phyloP scores from a whole-genome alignment of 805 yeast species.

The Metschnikowia amazonensis region DNA sequence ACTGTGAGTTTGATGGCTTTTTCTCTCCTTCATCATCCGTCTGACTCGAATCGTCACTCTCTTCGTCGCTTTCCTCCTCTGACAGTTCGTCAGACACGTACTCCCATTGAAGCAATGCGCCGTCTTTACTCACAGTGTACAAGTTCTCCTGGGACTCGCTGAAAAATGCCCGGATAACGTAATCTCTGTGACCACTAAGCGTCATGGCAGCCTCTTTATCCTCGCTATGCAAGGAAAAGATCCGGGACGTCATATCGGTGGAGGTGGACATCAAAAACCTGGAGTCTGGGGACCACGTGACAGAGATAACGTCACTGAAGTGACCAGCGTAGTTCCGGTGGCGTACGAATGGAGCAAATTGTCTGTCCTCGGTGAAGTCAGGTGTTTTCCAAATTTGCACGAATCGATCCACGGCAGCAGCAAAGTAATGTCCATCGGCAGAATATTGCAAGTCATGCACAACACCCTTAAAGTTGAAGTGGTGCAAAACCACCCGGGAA shows the following conservation, averaged over 20 bases:
- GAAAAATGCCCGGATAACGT: slow-evolving; percentile 83
- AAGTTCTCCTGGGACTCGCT: slow-evolving; percentile 83
- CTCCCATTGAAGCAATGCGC: slow-evolving; percentile 91
- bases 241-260: slow-evolving; percentile 83
- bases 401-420: slow-evolving; percentile 76
- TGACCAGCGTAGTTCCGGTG: slow-evolving; percentile 92
- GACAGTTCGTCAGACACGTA: slow-evolving; percentile 54
- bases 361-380: slow-evolving; percentile 71
- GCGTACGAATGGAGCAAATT: slow-evolving; percentile 93
- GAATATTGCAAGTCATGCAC: slow-evolving; percentile 77
- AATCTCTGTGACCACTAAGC: slow-evolving; percentile 88
- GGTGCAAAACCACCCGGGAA: slow-evolving; percentile 82
- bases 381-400: slow-evolving; percentile 95
- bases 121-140: slow-evolving; percentile 90
- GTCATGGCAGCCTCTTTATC: slow-evolving; percentile 73
- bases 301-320: slow-evolving; percentile 69
- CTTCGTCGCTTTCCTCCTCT: slow-evolving; percentile 35
- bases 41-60: slow-evolving; percentile 23
- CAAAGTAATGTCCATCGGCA: slow-evolving; percentile 84
- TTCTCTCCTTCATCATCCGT: background rate
- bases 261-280: slow-evolving; percentile 83
- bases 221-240: slow-evolving; percentile 72
- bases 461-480: slow-evolving; percentile 83
- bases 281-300: slow-evolving; percentile 89
- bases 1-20: slow-evolving; percentile 23